Base-by-base conservation (phyloP, 2,329 filamentous ascomycete species). In the Thielaviopsis populi region DNA sequence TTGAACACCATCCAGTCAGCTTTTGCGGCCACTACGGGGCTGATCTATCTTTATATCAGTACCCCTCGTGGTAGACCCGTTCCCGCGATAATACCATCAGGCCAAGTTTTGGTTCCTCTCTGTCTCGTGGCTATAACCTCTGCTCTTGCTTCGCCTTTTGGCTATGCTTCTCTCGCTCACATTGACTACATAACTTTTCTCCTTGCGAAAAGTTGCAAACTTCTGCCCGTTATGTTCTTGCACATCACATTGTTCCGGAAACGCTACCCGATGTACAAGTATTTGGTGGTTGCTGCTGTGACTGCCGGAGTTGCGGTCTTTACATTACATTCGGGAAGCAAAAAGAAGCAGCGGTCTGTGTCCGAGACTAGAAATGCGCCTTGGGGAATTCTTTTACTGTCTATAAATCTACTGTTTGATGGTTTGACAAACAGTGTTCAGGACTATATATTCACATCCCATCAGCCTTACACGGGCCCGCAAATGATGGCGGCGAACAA, bases 401-500 rank as follows among this genome's bases (percentile, higher is more conserved):
- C 82, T 54, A 85, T 97, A 71, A 99, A 99, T 74, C 79, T 99
- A 61, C 82, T 99, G 22, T 94, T 99, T 70, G 94, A 99, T 73
- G 94, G 94, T 68, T 80, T 99, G 63, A 97, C 92, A 66, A 99
- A 99, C 75, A 91, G 87, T 63, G 96, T 92, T 1, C 94, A 99
- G 78, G 94, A 99, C 74, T 86, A 96, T 74, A 90, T 99, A 73
- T 96, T 97, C 73, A 75, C 76, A 68, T 80, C 83, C 6, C 95
- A 91, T 75, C 84, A 83, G 68, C 85, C 86, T 15, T 96, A 94
- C 73, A 83, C 84, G 2, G 94, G 94, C 10, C 91, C 92, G 66
- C 94, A 99, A 80, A 99, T 99, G 94, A 99, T 99, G 94, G 95
- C 91, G 73, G 91, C 92, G 46, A 90, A 96, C 75, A 99, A 97